Conservation (phyloP, 2,329 filamentous ascomycete genomes). For the Penicillium sp. region DNA sequence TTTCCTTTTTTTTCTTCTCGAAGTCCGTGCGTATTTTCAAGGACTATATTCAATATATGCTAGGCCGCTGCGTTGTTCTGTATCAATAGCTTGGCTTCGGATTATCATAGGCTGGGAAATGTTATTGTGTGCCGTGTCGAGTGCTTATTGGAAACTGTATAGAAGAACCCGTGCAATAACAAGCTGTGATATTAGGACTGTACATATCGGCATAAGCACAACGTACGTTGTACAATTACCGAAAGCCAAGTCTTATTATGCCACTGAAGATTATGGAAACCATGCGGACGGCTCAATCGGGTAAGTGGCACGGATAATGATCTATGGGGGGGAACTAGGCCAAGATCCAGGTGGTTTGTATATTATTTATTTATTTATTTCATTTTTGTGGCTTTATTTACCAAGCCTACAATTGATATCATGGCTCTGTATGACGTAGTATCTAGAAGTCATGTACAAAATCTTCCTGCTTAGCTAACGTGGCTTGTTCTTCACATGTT, state of each 20-base stretch:
- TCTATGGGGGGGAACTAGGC: slow-evolving; percentile 4
- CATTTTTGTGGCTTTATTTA: no score
- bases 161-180: neutral
- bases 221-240: neutral
- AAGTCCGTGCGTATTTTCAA: slow-evolving; percentile 8
- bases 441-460: neutral
- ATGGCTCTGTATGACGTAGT: neutral
- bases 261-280: slow-evolving; percentile 12
- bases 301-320: slow-evolving; percentile 12
- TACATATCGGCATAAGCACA: neutral
- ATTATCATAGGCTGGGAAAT: neutral
- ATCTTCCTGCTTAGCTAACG: neutral
- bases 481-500: neutral
- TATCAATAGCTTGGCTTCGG: neutral
- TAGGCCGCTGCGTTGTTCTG: slow-evolving; percentile 3
- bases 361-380: neutral
- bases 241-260: neutral
- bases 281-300: slow-evolving; percentile 13
- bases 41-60: neutral
- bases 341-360: neutral
- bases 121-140: slow-evolving; percentile 13
- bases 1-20: neutral
- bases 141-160: slow-evolving; percentile 10
- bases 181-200: neutral
- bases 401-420: neutral